Percentiles rank a stretch among this genome's conserved stretches.
These are phyloP conservation scores for Vararia minispora DNA, from an alignment of 768 basidiomycete genomes.

Conservation along the genomic window DNA sequence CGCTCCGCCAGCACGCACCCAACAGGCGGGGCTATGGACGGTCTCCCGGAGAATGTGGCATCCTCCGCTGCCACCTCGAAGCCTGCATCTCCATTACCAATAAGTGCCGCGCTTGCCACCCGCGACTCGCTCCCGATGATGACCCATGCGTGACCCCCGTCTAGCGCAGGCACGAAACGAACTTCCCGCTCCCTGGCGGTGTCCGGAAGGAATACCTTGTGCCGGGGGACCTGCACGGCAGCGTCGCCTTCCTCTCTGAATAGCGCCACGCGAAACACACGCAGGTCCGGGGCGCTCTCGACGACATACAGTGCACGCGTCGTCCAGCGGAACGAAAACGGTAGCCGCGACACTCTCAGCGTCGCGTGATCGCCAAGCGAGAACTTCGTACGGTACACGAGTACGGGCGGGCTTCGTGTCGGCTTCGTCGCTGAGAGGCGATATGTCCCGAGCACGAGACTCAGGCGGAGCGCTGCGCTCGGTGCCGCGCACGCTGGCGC, in stretches of 20 bases:
- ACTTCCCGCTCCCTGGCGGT: background rate
- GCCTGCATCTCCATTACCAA: background rate
- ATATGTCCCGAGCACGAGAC: background rate
- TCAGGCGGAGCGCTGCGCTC: background rate
- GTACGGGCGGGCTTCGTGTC: background rate
- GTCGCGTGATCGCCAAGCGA: background rate
- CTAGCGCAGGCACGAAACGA: background rate
- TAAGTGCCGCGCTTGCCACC: background rate
- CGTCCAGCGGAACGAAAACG: background rate
- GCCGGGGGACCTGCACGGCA: background rate
- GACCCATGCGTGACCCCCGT: background rate
- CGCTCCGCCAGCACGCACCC: background rate
- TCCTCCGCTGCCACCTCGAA: no score
- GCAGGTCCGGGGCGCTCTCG: background rate
- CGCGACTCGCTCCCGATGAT: conserved; percentile 1
- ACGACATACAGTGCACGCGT: background rate
- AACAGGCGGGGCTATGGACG: background rate
- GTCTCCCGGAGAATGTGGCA: no score
- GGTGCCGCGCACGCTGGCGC: no score
- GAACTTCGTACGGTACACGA: background rate
- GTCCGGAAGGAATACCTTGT: background rate
- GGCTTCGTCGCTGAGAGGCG: background rate
- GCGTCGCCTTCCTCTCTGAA: background rate
- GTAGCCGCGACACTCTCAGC: background rate
- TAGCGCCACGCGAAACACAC: background rate